phyloP scores from a whole-genome alignment of 805 yeast genomes.

The Citeromyces nyonsensis region DNA sequence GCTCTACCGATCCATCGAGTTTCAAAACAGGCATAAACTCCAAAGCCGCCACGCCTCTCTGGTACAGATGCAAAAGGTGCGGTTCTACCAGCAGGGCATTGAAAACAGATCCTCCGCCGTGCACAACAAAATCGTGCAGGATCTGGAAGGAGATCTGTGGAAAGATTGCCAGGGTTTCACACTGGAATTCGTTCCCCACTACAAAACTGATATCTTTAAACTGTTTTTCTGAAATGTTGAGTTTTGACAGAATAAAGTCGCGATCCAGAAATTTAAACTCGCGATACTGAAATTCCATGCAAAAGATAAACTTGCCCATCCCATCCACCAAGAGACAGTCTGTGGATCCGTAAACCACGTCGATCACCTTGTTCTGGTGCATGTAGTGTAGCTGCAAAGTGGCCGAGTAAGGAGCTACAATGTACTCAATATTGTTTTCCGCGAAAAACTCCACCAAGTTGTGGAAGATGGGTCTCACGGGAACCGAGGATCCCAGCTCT shows the following conservation, averaged over 20 bases:
- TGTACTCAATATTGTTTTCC: constrained; percentile 39
- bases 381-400: constrained; percentile 71
- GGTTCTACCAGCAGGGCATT: constrained; percentile 32
- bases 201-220: constrained; percentile 64
- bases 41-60: constrained; percentile 54
- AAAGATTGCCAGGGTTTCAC: constrained; percentile 37
- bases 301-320: constrained; percentile 57
- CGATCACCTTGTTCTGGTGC: constrained; percentile 36
- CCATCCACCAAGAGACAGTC: constrained; percentile 51
- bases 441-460: constrained; percentile 45
- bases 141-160: constrained; percentile 20
- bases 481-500: constrained; percentile 31
- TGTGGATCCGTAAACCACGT: constrained; percentile 73
- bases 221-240: constrained; percentile 46
- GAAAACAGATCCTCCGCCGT: constrained; percentile 25
- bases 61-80: constrained; percentile 31
- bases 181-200: constrained; percentile 68
- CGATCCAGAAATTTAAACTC: constrained; percentile 58
- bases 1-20: constrained; percentile 51
- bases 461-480: constrained; percentile 30
- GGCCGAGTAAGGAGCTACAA: constrained; percentile 74
- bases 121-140: constrained; percentile 15
- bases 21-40: constrained; percentile 64
- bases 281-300: constrained; percentile 50
- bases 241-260: constrained; percentile 37